Conservation (phyloP, 768 basidiomycete genomes). For the Fomitopsis pulvina region DNA sequence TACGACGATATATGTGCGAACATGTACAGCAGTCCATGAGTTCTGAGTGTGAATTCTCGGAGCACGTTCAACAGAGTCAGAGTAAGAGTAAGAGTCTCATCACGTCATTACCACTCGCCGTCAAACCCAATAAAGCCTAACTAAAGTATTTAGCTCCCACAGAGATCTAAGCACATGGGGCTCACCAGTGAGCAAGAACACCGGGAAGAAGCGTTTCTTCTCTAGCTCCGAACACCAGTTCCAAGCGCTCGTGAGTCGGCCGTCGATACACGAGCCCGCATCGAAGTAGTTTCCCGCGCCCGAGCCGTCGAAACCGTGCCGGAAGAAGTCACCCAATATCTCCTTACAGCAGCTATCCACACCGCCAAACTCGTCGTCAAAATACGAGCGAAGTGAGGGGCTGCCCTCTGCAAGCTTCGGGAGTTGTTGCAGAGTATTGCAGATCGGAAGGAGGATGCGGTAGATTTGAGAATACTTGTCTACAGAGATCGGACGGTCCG, state of each 20-base stretch:
- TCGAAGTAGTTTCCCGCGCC: slow-evolving; percentile 92
- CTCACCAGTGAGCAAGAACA: slow-evolving; percentile 73
- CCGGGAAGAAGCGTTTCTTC: slow-evolving; percentile 79
- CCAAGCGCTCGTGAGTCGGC: slow-evolving; percentile 84
- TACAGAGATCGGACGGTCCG: too few species aligned
- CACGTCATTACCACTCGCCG: slow-evolving; percentile 59
- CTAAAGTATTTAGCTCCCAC: slow-evolving; percentile 2
- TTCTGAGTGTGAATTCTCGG: not conserved
- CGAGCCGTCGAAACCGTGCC: slow-evolving; percentile 84
- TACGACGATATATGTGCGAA: not conserved
- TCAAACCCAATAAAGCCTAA: slow-evolving; percentile 81
- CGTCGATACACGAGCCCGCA: slow-evolving; percentile 81
- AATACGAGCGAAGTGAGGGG: slow-evolving; percentile 67
- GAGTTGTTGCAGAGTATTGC: slow-evolving; percentile 73
- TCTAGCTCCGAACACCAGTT: slow-evolving; percentile 85
- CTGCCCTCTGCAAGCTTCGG: slow-evolving; percentile 50
- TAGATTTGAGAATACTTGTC: slow-evolving; percentile 92
- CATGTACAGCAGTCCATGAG: not conserved
- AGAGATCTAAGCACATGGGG: not conserved
- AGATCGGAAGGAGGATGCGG: slow-evolving; percentile 82
- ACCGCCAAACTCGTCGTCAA: slow-evolving; percentile 80
- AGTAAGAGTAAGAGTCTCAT: not conserved
- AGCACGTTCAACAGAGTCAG: not conserved
- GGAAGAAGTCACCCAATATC: slow-evolving; percentile 79
- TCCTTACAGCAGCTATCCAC: slow-evolving; percentile 60